Conservation (phyloP, 345 rosid genomes). For the Brassica rapa region DNA sequence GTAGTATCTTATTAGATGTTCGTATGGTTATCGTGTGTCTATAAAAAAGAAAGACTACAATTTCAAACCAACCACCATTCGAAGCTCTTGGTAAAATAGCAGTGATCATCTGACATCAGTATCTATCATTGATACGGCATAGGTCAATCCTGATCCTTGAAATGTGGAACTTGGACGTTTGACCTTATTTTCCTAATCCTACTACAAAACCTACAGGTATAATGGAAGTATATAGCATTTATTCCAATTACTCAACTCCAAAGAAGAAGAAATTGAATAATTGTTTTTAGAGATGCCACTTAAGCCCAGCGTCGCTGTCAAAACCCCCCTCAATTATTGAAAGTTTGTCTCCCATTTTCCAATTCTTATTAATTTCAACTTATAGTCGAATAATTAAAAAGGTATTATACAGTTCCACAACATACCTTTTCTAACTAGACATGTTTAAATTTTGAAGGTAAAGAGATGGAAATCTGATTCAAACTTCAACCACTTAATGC, state of each 20-base stretch:
- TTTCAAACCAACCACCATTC: not conserved
- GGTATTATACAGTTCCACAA: conserved; percentile 22
- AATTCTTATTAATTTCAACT: conserved; percentile 23
- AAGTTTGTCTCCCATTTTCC: conserved; percentile 34
- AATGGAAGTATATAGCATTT: conserved; percentile 7
- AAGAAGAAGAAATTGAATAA: conserved; percentile 29
- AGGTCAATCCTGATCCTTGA: conserved; percentile 30
- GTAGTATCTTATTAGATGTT: not conserved
- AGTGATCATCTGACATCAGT: conserved; percentile 20
- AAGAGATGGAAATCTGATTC: conserved; percentile 2
- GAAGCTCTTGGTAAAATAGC: conserved; percentile 7
- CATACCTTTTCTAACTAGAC: not conserved
- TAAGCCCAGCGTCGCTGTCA: conserved; percentile 38
- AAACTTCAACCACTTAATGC: conserved; percentile 19
- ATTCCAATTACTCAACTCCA: conserved; percentile 27
- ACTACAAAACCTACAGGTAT: conserved; percentile 15
- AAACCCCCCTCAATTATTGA: conserved; percentile 32
- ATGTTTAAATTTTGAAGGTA: not conserved
- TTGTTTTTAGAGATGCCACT: conserved; percentile 43
- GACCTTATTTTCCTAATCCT: conserved; percentile 16
- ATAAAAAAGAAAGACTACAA: not conserved
- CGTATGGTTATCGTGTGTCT: not conserved
- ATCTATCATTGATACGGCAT: not conserved
- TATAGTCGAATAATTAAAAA: conserved; percentile 1
- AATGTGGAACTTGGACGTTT: conserved; percentile 24